Evolutionary conservation across 2,329 filamentous ascomycete genomes (phyloP), one percentile per base, ranked within the genome.

Genomic region (Lasiodiplodia theobromae): DNA sequence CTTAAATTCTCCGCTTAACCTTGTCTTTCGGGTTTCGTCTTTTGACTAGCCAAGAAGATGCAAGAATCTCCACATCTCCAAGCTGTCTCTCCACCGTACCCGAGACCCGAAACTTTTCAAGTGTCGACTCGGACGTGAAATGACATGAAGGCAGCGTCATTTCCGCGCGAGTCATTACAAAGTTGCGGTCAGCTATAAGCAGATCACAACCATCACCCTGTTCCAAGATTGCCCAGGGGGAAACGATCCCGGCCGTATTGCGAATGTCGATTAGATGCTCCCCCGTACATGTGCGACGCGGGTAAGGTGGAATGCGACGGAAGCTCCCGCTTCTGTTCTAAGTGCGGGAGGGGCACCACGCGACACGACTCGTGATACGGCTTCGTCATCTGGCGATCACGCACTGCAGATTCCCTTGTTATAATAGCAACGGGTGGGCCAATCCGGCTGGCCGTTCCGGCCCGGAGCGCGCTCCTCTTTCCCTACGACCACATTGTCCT

Each of bases 231-330:
- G 57, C 57, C 21, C n/a, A 47, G 23, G 38, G 57, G 21, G 16
- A 21, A 38, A 44, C 38, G 38, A 28, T 6, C 25, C 10, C 37
- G 10, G 6, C 8, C 34, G 57, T 38, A 47, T 47, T 47, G 44
- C 38, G 57, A 40, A 21, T 34, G 51, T 25, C 51, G 44, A 64
- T 64, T 64, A 76, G 78, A 63, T 71, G 75, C 11, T 69, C 73
- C 38, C 21, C 47, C 18, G 23, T 16, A 25, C 11, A 18, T 14
- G 16, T 6, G 38, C 38, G 23, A 23, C 57, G 21, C 37, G 44
- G 57, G 28, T 21, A 47, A 2, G 57, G 31, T 47, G 31, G 57
- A 47, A 47, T n/a, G 44, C 57, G 57, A 28, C 31, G 44, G 57
- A 49, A 47, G 11, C 57, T 25, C 57, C 38, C 44, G 57, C 23